Evolutionary conservation across 495 filamentous ascomycete species (phyloP), one percentile per base, ranked within the genome.

Genomic region (Penicillium fimorum): DNA sequence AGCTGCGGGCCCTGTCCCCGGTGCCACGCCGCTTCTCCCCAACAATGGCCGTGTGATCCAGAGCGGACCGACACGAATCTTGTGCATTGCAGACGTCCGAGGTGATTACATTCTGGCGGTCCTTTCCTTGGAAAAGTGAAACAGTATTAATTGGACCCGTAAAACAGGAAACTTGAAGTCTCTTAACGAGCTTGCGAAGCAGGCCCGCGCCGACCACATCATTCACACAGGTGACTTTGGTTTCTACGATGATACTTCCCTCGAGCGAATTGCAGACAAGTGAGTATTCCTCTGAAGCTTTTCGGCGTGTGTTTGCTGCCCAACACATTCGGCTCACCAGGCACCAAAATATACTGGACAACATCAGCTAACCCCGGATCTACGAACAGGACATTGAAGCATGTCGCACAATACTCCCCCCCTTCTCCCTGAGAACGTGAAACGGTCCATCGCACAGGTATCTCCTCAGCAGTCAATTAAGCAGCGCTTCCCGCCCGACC

Each of bases 181-280:
- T 56, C 79, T 99, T 62, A 99, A 99, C 76, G 92, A 97, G 40
- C 85, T 97, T 51, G 95, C 95, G 55, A 92, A 87, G 70, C 85
- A 92, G 66, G 94, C 95, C 50, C 87, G 87, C 65, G 94, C 94
- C 51, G 91, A 96, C 73, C 88, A 96, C 71, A 95, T 99, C 65
- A 89, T 99, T 59, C 94, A 99, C 74, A 97, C 95, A 33, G 95
- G 95, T 68, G 95, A 99, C 69, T 99, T 99, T 69, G 95, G 95
- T 51, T 99, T 99, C 76, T 99, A 99, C 74, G 95, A 99, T 69
- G 90, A 95, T 49, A 88, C 85, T 40, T 99, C 95, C 10, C 77
- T 99, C 32, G 92, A 99, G 64, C 88, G 95, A 53, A 97, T 99
- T 78, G 94, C 94, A 9, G 95, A 99, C 70, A 99, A 99, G 94